These are phyloP conservation scores for Crithidia mellificae DNA, from an alignment of 208 protist species.

Conservation along the genomic window DNA sequence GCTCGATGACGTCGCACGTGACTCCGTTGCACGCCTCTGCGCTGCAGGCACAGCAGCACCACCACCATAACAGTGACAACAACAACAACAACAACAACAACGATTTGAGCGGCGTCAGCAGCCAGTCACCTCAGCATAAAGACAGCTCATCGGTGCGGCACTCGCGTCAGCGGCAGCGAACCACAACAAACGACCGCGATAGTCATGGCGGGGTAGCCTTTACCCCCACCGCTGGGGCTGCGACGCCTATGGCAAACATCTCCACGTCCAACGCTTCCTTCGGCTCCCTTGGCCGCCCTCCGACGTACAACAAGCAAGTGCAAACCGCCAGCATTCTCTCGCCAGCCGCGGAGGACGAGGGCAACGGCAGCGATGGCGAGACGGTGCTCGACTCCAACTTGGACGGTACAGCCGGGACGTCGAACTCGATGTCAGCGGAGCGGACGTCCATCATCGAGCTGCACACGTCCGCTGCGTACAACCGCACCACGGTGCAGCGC, in stretches of 20 bases:
- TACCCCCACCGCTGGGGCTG: not conserved
- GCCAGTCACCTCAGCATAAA: not conserved
- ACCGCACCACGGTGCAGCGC: conserved; percentile 35
- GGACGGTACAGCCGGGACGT: not conserved
- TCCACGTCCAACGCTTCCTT: conserved; percentile 2
- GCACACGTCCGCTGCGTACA: conserved; percentile 45
- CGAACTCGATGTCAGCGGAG: conserved; percentile 14
- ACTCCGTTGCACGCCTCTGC: not conserved
- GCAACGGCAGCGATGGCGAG: conserved; percentile 4
- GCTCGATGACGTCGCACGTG: conserved; percentile 1
- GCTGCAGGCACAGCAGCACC: not conserved
- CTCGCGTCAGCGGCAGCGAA: not conserved
- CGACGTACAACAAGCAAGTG: conserved; percentile 33
- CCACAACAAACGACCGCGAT: not conserved
- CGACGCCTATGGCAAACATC: not conserved
- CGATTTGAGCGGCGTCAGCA: conserved; percentile 2
- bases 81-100: not conserved
- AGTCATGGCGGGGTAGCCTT: not conserved
- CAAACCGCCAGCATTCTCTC: conserved; percentile 30
- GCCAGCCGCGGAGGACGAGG: too few relatives aligned
- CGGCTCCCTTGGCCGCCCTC: conserved; percentile 1
- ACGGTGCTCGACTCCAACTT: conserved; percentile 7
- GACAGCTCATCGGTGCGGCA: not conserved
- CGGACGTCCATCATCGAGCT: conserved; percentile 47
- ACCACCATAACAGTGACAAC: not conserved